Evolutionary conservation across 495 filamentous ascomycete species (phyloP).

Genomic region (Podospora tetraspora): DNA sequence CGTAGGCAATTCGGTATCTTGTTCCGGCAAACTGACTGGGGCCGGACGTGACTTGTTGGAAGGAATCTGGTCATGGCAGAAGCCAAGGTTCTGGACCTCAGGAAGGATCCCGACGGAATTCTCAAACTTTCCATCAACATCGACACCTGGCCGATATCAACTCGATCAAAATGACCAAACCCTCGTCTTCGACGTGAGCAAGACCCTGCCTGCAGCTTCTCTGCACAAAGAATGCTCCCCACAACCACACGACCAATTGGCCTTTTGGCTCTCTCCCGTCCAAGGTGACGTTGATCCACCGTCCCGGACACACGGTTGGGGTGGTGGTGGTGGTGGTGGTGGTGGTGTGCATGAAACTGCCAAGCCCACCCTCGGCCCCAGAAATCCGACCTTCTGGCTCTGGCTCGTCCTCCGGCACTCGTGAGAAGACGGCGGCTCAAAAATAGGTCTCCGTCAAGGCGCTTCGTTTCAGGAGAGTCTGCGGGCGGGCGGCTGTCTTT

Average conservation of each 20-base stretch:
- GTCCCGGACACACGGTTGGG: background rate
- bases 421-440: background rate
- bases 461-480: constrained; percentile 3
- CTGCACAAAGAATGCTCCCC: background rate
- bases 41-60: background rate
- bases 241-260: background rate
- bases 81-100: too few species aligned
- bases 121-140: background rate
- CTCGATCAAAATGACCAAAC: background rate
- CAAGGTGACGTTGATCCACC: background rate
- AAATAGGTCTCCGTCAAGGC: background rate
- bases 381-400: background rate
- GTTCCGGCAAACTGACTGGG: background rate
- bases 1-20: background rate
- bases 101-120: background rate
- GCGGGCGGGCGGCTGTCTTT: background rate
- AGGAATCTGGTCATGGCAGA: too few species aligned
- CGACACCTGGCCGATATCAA: background rate
- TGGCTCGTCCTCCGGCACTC: background rate
- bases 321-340: background rate
- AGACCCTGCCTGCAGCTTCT: background rate
- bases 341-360: background rate
- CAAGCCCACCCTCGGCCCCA: background rate
- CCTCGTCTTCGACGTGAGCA: background rate
- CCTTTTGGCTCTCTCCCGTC: background rate